Evolutionary conservation across 345 rosid genomes (phyloP), one percentile per base, ranked within the genome.

Genomic region (Cardamine occulta): DNA sequence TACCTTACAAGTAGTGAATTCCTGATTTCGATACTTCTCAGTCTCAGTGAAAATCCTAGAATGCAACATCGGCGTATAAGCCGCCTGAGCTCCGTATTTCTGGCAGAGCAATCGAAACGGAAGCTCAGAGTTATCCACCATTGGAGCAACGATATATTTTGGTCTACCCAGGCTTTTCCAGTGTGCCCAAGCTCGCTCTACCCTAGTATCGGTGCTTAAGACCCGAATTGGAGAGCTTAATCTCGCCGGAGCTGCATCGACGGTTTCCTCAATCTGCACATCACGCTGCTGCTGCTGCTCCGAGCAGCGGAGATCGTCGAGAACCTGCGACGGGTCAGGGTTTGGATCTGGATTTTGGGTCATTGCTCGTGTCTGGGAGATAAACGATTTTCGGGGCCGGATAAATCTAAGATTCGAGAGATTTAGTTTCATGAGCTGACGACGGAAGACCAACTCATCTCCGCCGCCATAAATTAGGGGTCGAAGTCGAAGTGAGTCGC

Each of bases 121-220:
- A 9, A 95, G 90, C 88, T 90, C 99, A 4, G 98, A 95, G 79
- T 95, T 95, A 70, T 95, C 99, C 60, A 92, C 99, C 98, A 95
- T 93, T n/a, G 98, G 97, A 19, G 98, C 99, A 15, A 92, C 98
- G 0, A 92, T 79, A 23, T 81, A 80, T 82, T 85, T 90, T 2
- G 99, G 99, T 19, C 87, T 81, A 1, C 98, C 98, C 5, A 92
- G 82, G 47, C 81, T 86, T 15, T 79, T 65, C 98, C 98, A 92
- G 77, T 92, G 91, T 34, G 87, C 88, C 98, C 99, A 90, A 24
- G 96, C 98, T 48, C 84, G 74, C 75, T 90, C 96, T 24, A 81
- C 76, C 2, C 81, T 80, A 7, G 86, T 76, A 59, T 82, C 86
- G 9, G 84, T 83, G 56, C 77, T 64, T 47, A 84, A 74, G 69